Evolutionary conservation across 2,329 filamentous ascomycete genomes (phyloP).

Genomic region (Aspergillaceae sp.): DNA sequence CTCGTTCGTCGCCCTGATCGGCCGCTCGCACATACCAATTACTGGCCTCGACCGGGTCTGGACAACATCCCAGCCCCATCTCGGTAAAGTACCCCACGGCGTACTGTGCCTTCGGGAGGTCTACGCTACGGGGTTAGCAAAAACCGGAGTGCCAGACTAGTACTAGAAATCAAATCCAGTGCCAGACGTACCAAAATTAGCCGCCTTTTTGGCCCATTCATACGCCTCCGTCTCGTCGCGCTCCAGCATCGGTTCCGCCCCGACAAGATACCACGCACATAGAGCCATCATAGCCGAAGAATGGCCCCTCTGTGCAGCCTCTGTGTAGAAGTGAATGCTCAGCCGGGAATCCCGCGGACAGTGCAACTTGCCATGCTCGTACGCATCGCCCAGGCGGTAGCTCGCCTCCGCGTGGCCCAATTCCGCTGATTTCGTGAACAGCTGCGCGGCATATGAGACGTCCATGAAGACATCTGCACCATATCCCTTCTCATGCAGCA

Average conservation of each 20-base stretch:
- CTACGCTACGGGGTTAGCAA: conserved; percentile 14
- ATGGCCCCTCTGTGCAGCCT: conserved; percentile 76
- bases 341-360: conserved; percentile 87
- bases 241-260: conserved; percentile 81
- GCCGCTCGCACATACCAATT: conserved; percentile 97
- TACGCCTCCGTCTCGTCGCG: conserved; percentile 96
- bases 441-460: conserved; percentile 77
- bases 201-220: conserved; percentile 85
- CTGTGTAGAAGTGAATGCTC: conserved; percentile 95
- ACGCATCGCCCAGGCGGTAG: conserved; percentile 87
- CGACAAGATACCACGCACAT: conserved; percentile 97
- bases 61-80: conserved; percentile 92
- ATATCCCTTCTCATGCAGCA: conserved; percentile 85
- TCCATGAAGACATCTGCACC: conserved; percentile 92
- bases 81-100: conserved; percentile 96
- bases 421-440: conserved; percentile 91
- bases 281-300: conserved; percentile 93
- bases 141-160: no score
- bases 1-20: conserved; percentile 81
- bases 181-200: conserved; percentile 63
- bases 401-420: conserved; percentile 80
- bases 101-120: conserved; percentile 66
- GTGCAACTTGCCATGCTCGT: conserved; percentile 80
- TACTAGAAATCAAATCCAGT: no score
- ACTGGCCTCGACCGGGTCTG: conserved; percentile 92